Evolutionary conservation across 1,139 yeast genomes (phyloP).

Genomic region (Zygosaccharomyces pseudobailii): DNA sequence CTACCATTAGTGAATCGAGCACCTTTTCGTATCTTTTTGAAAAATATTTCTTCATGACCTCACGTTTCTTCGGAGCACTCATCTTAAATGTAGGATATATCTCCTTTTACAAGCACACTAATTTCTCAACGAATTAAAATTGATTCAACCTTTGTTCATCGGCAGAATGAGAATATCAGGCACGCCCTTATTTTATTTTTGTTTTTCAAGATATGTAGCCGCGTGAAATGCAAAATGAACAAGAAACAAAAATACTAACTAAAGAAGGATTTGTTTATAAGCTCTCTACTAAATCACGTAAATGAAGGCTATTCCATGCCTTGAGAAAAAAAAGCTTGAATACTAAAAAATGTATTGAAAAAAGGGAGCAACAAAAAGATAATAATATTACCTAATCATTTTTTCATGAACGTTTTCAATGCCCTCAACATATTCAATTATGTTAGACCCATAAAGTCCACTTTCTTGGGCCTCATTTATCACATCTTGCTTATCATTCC

Average conservation of each 20-base stretch:
- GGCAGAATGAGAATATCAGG: too few relatives aligned
- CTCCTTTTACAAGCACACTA: neutral
- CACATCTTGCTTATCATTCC: slow-evolving; percentile 44
- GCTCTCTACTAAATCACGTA: too few relatives aligned
- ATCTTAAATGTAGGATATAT: neutral
- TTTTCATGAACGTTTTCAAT: slow-evolving; percentile 27
- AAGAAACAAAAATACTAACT: too few relatives aligned
- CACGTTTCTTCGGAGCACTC: slow-evolving; percentile 10
- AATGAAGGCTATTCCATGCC: too few relatives aligned
- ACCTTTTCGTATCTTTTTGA: slow-evolving; percentile 27
- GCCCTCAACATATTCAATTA: slow-evolving; percentile 58
- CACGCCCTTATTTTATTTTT: neutral
- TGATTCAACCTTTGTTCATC: too few relatives aligned
- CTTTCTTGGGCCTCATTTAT: slow-evolving; percentile 38
- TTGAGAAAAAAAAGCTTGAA: too few relatives aligned
- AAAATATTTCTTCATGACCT: slow-evolving; percentile 17
- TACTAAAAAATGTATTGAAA: neutral
- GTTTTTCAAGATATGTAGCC: neutral
- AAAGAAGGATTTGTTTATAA: too few relatives aligned
- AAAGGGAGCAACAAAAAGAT: neutral
- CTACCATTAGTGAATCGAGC: slow-evolving; percentile 22
- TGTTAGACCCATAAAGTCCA: slow-evolving; percentile 51
- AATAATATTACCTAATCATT: slow-evolving; percentile 7
- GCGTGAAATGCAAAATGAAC: neutral
- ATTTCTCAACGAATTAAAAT: too few relatives aligned